Percentiles rank a stretch among this genome's conserved stretches.
Conservation (phyloP, 768 basidiomycete genomes). For the Calocera cornea region DNA sequence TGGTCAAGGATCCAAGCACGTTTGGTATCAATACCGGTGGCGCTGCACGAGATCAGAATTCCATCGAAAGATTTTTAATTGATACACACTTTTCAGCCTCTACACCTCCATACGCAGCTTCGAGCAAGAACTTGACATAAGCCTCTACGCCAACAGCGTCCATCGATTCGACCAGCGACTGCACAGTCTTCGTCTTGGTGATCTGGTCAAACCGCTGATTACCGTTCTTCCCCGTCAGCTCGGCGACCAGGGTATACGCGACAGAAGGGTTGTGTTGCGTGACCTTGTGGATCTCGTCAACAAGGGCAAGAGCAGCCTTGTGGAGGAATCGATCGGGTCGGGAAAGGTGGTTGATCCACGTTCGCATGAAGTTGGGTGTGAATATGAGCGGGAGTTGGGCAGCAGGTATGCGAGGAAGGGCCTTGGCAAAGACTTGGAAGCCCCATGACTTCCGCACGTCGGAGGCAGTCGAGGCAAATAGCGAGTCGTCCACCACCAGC, state of each 20-base stretch:
- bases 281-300: conserved; percentile 56
- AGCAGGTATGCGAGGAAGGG: conserved; percentile 50
- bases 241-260: conserved; percentile 73
- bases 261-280: conserved; percentile 63
- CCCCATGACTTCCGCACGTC: conserved; percentile 88
- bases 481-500: conserved; percentile 79
- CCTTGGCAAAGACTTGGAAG: conserved; percentile 79
- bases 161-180: conserved; percentile 65
- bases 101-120: conserved; percentile 39
- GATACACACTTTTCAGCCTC: conserved; percentile 31
- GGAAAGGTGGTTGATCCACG: conserved; percentile 91
- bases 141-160: conserved; percentile 56
- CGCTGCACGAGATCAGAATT: conserved; percentile 23
- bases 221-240: conserved; percentile 71
- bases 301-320: conserved; percentile 60
- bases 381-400: conserved; percentile 73
- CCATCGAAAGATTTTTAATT: neutral
- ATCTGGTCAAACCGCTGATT: conserved; percentile 80
- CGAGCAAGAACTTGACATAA: conserved; percentile 61
- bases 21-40: conserved; percentile 32
- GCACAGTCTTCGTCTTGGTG: conserved; percentile 86
- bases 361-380: conserved; percentile 88
- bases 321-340: conserved; percentile 78
- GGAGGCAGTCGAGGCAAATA: conserved; percentile 75
- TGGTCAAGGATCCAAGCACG: conserved; percentile 82